Conservation (phyloP, 192 early-diverging fungal species). For the Umbelopsis sp. region DNA sequence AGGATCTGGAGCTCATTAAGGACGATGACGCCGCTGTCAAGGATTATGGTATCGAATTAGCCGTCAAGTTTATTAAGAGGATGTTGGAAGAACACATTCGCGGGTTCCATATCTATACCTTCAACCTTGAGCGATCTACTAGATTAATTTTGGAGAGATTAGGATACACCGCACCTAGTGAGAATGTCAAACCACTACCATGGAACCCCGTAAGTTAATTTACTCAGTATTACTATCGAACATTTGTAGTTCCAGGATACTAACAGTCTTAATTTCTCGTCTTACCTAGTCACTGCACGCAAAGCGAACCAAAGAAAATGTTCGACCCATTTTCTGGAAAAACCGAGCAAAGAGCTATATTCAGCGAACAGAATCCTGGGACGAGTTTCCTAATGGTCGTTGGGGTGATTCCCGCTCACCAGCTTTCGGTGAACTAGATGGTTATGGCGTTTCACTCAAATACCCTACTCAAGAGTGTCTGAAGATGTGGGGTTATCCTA, state of each 20-base stretch:
- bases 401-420: conserved; percentile 98
- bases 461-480: conserved; percentile 52
- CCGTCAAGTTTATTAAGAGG: conserved; percentile 74
- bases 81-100: conserved; percentile 49
- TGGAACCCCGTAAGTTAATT: conserved; percentile 72
- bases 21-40: conserved; percentile 96
- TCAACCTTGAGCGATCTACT: conserved; percentile 87
- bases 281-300: conserved; percentile 39
- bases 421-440: conserved; percentile 64
- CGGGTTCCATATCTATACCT: conserved; percentile 93
- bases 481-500: conserved; percentile 77
- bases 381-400: conserved; percentile 98
- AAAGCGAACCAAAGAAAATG: conserved; percentile 90
- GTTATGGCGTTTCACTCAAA: conserved; percentile 75
- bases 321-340: conserved; percentile 98
- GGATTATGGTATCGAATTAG: conserved; percentile 86
- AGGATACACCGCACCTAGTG: conserved; percentile 65
- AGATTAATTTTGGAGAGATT: conserved; percentile 81
- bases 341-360: conserved; percentile 94
- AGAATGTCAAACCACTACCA: conserved; percentile 69
- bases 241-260: too few species aligned
- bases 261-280: conserved; percentile 5
- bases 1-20: conserved; percentile 88
- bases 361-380: conserved; percentile 80
- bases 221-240: too few species aligned